Base-by-base conservation (phyloP, 345 rosid species). In the Turritis glabra region DNA sequence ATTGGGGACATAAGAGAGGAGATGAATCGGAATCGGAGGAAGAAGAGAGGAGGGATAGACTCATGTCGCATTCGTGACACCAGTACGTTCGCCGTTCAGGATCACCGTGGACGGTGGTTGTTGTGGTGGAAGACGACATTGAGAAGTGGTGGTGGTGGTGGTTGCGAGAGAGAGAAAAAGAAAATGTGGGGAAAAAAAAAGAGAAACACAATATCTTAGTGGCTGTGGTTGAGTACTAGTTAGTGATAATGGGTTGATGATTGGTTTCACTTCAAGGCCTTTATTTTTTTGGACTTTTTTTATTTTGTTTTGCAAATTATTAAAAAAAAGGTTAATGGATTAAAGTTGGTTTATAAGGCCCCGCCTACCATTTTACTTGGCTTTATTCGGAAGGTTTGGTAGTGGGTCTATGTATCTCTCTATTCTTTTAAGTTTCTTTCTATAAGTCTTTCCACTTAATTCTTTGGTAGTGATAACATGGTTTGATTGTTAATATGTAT, bases 31-130 rank as follows among this genome's bases (percentile, higher is more conserved):
- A 26, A 8, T 47, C 52, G 25, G 76, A 60, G 58, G 80, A 3
- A 29, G 82, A n/a, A 23, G 80, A 64, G 65, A 79, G 70, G 60
- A 87, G 82, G 5, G 76, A 71, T 22, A 87, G 23, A 76, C 91
- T 85, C 81, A 82, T 82, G 68, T 87, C 91, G 46, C 91, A 87
- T 66, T 83, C 82, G 73, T 83, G 89, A 59, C 91, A 87, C 89
- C 91, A 87, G 76, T 83, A 86, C 0, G 85, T 82, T 63, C 78
- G 75, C 38, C 73, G 82, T n/a, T 81, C 61, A 2, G 54, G 17
- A 13, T 72, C 58, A 32, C 60, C 40, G 79, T 70, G 29, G 53
- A 48, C 76, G 67, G 50, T 9, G 72, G 78, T 73, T 5, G 52
- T 43, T 44, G 64, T 15, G 61, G 72, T 55, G 17, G 75, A 67